Evolutionary conservation across 139 green algal genomes (phyloP).

Genomic region (Chlorella sp.): DNA sequence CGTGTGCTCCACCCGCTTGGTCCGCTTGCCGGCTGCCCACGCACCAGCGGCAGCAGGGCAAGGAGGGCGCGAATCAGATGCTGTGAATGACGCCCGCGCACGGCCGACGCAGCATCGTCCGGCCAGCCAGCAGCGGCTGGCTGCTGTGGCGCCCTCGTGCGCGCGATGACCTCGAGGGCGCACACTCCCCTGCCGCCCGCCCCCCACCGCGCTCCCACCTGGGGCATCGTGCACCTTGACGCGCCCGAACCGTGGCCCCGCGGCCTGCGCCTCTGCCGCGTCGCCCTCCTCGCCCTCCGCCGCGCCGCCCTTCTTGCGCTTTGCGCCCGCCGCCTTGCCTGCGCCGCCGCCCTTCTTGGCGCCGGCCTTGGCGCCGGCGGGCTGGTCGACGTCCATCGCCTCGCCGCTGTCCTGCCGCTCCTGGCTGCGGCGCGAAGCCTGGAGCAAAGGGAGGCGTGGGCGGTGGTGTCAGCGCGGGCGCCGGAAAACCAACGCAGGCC

Average conservation of each 20-base stretch:
- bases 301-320: slow-evolving; percentile 27
- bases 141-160: neutral
- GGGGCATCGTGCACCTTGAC: slow-evolving; percentile 25
- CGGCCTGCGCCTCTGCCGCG: neutral
- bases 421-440: neutral
- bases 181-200: neutral
- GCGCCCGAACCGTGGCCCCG: slow-evolving; percentile 12
- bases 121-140: neutral
- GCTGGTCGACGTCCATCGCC: neutral
- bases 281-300: slow-evolving; percentile 2
- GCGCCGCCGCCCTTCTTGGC: neutral
- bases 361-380: neutral
- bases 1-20: slow-evolving; percentile 32
- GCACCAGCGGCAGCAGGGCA: neutral
- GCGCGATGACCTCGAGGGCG: too few species aligned
- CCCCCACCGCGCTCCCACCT: neutral
- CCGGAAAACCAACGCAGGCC: too few species aligned
- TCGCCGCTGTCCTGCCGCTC: too few species aligned
- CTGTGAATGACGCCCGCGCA: neutral
- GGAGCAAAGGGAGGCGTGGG: neutral
- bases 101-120: neutral
- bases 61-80: neutral
- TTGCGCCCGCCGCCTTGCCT: slow-evolving; percentile 10
- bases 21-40: slow-evolving; percentile 20
- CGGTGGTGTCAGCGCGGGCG: too few species aligned